Evolutionary conservation across 1,284 basidiomycete species (phyloP), one percentile per base, ranked within the genome.

Genomic region (Laetiporus sulphureus): DNA sequence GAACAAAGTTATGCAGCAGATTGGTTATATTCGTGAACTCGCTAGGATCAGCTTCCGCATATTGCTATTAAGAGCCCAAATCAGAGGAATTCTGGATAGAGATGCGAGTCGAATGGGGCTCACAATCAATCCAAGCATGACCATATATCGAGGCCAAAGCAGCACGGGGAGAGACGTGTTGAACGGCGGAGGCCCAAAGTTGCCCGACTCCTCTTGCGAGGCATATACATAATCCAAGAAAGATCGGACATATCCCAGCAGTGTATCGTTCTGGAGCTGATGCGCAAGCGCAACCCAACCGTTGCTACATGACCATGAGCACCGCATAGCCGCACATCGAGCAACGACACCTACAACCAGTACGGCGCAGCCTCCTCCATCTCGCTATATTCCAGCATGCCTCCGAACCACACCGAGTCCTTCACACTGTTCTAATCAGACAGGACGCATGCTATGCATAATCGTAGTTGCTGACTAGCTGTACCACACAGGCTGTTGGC

Each of bases 351-450:
- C 40, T 42, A 42, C 40, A 36, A 42, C 40, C 40, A 42, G 34
- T 42, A 42, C 4, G 40, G 40, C 25, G 40, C 40, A 10, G 40
- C 40, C 32, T 42, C 40, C 27, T 42, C 34, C 40, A 42, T 42
- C 20, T 42, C 40, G 16, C 40, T 42, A 21, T 42, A 42, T 18
- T 42, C 40, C 11, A 42, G 20, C 35, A 24, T 30, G 10, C 40
- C 40, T 3, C 40, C 40, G 15, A 21, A 33, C 40, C 40, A 42
- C 13, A 42, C 20, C 5, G 40, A 42, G 15, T 42, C 32, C 24
- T 13, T n/a, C 5, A 42, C 40, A 16, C 40, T 42, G 19, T 10
- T 33, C 32, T 12, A 31, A 35, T 25, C 10, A 27, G 25, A 27
- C 13, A 27, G 8, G 25, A 27, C n/a, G 25, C 7, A 13, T 13